Conservation (phyloP, 2,329 filamentous ascomycete species). For the Fusarium tuaranense region DNA sequence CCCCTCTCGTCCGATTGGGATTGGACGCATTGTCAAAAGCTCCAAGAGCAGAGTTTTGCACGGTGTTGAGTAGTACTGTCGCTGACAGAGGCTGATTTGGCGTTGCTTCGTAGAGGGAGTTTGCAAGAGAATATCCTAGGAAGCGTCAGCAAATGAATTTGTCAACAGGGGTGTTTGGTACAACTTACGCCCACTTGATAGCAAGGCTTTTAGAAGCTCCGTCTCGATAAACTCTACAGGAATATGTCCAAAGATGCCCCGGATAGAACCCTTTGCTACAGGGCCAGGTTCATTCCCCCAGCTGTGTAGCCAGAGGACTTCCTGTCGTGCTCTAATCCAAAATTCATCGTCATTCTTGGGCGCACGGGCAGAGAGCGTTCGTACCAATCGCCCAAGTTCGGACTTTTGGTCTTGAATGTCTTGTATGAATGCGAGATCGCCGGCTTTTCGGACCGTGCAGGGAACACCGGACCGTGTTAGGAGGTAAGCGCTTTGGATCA, state of each 20-base stretch:
- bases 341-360: conserved; percentile 72
- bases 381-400: conserved; percentile 70
- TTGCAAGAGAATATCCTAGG: conserved; percentile 71
- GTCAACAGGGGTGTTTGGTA: background rate
- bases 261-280: conserved; percentile 56
- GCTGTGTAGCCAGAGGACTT: conserved; percentile 78
- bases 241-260: conserved; percentile 74
- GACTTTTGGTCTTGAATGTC: conserved; percentile 73
- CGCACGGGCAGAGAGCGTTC: conserved; percentile 60
- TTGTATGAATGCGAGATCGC: conserved; percentile 73
- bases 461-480: conserved; percentile 63
- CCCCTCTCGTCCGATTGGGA: conserved; percentile 80
- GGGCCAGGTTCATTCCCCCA: conserved; percentile 68
- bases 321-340: conserved; percentile 71
- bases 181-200: conserved; percentile 69
- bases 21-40: conserved; percentile 87
- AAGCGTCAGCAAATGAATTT: conserved; percentile 12
- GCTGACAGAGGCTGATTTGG: conserved; percentile 61
- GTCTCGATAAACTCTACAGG: conserved; percentile 72
- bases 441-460: conserved; percentile 64
- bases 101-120: conserved; percentile 69
- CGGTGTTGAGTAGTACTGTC: conserved; percentile 67
- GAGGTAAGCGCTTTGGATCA: conserved; percentile 71
- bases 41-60: conserved; percentile 73
- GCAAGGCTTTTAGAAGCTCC: conserved; percentile 76